Conservation (phyloP, 225 moss, liverwort and hornwort genomes). For the Neckera pumila region DNA sequence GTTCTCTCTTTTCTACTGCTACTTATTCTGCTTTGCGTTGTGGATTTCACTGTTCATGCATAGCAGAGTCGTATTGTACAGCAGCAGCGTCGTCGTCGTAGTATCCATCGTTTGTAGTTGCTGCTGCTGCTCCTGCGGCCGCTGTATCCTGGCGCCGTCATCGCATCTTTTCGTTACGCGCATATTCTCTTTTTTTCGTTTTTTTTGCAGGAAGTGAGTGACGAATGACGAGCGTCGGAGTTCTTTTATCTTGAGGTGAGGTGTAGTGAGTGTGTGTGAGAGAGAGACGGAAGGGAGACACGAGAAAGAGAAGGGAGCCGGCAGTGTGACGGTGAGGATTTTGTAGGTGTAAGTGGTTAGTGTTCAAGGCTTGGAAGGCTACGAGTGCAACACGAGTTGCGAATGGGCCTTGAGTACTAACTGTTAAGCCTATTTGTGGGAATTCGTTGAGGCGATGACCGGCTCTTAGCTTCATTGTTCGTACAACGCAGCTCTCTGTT, state of each 20-base stretch:
- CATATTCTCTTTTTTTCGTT: constrained; percentile 7
- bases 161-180: constrained; percentile 27
- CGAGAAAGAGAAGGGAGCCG: not conserved
- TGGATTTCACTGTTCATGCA: constrained; percentile 23
- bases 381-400: constrained; percentile 4
- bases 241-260: not conserved
- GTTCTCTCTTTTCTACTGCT: not conserved
- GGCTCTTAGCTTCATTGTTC: not conserved
- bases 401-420: constrained; percentile 7
- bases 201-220: not conserved
- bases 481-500: not conserved
- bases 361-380: constrained; percentile 7
- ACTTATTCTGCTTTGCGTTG: constrained; percentile 9
- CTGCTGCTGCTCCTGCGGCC: not conserved
- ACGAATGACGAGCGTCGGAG: not conserved
- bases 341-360: constrained; percentile 8
- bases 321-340: constrained; percentile 3
- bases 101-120: not conserved
- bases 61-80: constrained; percentile 10
- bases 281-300: not conserved
- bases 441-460: constrained; percentile 11
- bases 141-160: constrained; percentile 22
- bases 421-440: not conserved
- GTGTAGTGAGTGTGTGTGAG: not conserved
- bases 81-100: not conserved